These are phyloP conservation scores for Zasmidium citrigriseum DNA, from an alignment of 2,329 filamentous ascomycete genomes.

Conservation along the genomic window DNA sequence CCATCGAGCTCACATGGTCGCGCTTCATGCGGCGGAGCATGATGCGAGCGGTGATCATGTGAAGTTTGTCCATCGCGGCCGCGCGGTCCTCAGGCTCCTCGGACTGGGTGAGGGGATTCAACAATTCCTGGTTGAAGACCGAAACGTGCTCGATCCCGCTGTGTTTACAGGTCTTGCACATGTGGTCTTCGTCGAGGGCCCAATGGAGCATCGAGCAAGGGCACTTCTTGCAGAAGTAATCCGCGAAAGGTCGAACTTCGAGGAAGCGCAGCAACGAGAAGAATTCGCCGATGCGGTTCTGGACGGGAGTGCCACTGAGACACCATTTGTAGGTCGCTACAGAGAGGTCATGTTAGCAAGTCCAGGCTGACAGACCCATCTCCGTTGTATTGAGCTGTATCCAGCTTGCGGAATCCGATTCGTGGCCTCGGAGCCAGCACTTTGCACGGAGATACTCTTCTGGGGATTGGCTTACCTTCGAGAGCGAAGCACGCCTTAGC, in stretches of 20 bases:
- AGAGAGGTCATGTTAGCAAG: no score
- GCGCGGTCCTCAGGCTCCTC: conserved; percentile 58
- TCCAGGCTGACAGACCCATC: no score
- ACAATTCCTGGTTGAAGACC: conserved; percentile 90
- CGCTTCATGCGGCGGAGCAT: conserved; percentile 96
- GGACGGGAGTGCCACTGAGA: conserved; percentile 88
- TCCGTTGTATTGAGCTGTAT: no score
- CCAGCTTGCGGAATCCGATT: no score
- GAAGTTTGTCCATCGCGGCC: conserved; percentile 76
- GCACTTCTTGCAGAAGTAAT: conserved; percentile 91
- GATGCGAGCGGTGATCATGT: conserved; percentile 85
- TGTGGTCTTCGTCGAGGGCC: conserved; percentile 71
- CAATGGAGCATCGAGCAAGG: conserved; percentile 80
- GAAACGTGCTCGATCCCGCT: conserved; percentile 69
- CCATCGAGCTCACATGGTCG: conserved; percentile 92
- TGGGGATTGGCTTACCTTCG: no score
- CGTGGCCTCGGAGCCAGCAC: no score
- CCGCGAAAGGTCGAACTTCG: conserved; percentile 83
- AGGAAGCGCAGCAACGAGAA: conserved; percentile 76
- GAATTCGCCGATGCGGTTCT: conserved; percentile 53
- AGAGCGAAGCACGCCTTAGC: conserved; percentile 94
- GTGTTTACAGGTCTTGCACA: conserved; percentile 70
- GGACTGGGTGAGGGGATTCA: conserved; percentile 68
- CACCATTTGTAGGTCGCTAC: conserved; percentile 97
- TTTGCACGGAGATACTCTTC: no score